Conservation (phyloP, 1,284 basidiomycete species). For the Sanguinoderma infundibulare region DNA sequence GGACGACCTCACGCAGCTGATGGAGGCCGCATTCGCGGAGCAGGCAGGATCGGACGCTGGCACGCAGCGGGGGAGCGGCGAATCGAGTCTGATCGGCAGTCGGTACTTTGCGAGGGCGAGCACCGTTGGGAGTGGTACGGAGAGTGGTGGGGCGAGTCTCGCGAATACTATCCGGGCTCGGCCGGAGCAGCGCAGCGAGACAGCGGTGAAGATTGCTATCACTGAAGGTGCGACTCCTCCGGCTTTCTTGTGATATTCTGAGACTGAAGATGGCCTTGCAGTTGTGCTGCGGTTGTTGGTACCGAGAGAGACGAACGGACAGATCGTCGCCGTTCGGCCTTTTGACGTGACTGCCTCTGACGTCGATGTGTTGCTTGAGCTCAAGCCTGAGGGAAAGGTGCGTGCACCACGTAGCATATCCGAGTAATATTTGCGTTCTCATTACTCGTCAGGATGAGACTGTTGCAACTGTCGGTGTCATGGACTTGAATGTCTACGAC, state of each 20-base stretch:
- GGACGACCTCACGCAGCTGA: conserved; percentile 79
- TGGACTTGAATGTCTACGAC: conserved; percentile 64
- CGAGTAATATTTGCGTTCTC: not conserved
- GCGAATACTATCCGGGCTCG: conserved; percentile 30
- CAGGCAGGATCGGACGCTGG: conserved; percentile 25
- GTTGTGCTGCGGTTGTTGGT: conserved; percentile 49
- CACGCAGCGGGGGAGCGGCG: conserved; percentile 49
- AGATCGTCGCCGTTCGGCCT: conserved; percentile 39
- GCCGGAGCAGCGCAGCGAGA: conserved; percentile 41
- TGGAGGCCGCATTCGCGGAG: conserved; percentile 45
- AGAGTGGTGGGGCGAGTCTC: conserved; percentile 35
- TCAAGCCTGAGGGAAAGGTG: conserved; percentile 75
- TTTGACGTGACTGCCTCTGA: conserved; percentile 68
- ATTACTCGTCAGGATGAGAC: conserved; percentile 65
- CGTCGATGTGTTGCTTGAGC: conserved; percentile 65
- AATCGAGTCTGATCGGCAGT: conserved; percentile 82
- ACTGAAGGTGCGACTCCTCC: conserved; percentile 69
- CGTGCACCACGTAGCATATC: conserved; percentile 13
- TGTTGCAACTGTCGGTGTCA: conserved; percentile 62
- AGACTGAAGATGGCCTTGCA: conserved; percentile 25
- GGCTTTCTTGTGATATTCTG: conserved; percentile 3
- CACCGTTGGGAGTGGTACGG: conserved; percentile 45
- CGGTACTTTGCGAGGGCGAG: conserved; percentile 74
- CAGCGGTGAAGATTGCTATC: conserved; percentile 55
- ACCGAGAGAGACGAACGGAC: conserved; percentile 37